Percentiles rank a stretch among this genome's conserved stretches.
These are phyloP conservation scores for Melampsora americana DNA, from an alignment of 1,284 basidiomycete species.

Conservation along the genomic window DNA sequence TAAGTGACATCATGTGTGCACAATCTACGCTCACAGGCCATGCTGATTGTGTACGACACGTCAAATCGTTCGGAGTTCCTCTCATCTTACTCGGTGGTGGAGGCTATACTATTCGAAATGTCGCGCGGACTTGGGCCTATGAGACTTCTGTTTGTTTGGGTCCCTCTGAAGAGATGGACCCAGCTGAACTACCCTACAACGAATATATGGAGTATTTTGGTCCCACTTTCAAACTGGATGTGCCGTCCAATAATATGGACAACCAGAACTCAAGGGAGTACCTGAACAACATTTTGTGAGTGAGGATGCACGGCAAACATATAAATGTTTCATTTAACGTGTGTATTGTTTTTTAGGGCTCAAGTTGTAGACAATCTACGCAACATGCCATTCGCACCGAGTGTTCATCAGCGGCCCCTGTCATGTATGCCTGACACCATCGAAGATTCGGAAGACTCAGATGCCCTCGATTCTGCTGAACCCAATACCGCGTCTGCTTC, in stretches of 20 bases:
- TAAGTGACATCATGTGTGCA: too few relatives aligned
- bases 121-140: slow-evolving; percentile 90
- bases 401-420: slow-evolving; percentile 60
- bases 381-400: slow-evolving; percentile 75
- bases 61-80: slow-evolving; percentile 79
- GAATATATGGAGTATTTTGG: slow-evolving; percentile 78
- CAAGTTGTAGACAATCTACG: slow-evolving; percentile 75
- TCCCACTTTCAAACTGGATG: slow-evolving; percentile 88
- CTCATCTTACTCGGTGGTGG: slow-evolving; percentile 90
- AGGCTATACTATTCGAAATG: slow-evolving; percentile 89
- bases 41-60: slow-evolving; percentile 81
- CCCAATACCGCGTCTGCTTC: not conserved
- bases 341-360: slow-evolving; percentile 56
- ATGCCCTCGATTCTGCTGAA: slow-evolving; percentile 19
- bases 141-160: slow-evolving; percentile 93
- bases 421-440: slow-evolving; percentile 36
- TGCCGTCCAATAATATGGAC: slow-evolving; percentile 87
- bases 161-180: slow-evolving; percentile 67
- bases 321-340: not conserved
- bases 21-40: slow-evolving; percentile 59
- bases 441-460: slow-evolving; percentile 29
- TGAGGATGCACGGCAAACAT: not conserved
- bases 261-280: slow-evolving; percentile 84
- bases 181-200: slow-evolving; percentile 56
- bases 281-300: slow-evolving; percentile 72